Percentiles rank a stretch among this genome's conserved stretches.
Conservation (phyloP, 805 yeast genomes). For the Candida bentonensis region DNA sequence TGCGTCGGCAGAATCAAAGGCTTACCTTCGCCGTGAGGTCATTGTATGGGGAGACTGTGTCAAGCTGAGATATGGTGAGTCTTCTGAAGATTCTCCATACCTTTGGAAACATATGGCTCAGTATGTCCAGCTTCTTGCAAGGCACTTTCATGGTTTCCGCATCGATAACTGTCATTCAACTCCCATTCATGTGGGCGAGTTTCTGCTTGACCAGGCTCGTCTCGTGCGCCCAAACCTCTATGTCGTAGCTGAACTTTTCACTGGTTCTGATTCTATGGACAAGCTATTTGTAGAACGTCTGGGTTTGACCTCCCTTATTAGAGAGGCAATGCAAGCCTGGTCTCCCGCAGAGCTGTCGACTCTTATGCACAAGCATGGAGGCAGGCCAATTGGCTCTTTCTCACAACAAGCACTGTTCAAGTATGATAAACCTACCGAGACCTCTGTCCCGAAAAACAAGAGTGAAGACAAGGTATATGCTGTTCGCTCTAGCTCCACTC, state of each 20-base stretch:
- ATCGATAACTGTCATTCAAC: constrained; percentile 95
- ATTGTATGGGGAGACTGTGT: constrained; percentile 98
- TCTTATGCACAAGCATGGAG: constrained; percentile 84
- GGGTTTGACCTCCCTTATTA: constrained; percentile 75
- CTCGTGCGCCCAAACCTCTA: constrained; percentile 70
- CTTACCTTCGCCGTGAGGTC: constrained; percentile 81
- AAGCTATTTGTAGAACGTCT: constrained; percentile 79
- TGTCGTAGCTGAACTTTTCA: constrained; percentile 86
- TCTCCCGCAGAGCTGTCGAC: constrained; percentile 74
- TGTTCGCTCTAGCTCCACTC: constrained; percentile 62
- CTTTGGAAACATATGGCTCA: constrained; percentile 80
- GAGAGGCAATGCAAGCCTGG: constrained; percentile 98
- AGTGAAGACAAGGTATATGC: constrained; percentile 22
- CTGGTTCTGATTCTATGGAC: constrained; percentile 87
- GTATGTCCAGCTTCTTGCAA: constrained; percentile 61
- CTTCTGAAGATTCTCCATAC: constrained; percentile 72
- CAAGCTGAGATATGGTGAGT: constrained; percentile 70
- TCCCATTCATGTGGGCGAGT: constrained; percentile 88
- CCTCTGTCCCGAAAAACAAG: constrained; percentile 3
- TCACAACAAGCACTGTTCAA: constrained; percentile 55
- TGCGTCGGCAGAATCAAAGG: constrained; percentile 66
- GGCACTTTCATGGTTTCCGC: constrained; percentile 71
- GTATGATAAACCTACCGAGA: constrained; percentile 25
- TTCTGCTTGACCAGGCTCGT: constrained; percentile 77
- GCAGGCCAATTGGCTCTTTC: constrained; percentile 87